A percentile compares a stretch with the other conserved stretches of the same genome.
Conservation (phyloP, 306 rosid genomes). For the Vigna reflexopilosa region DNA sequence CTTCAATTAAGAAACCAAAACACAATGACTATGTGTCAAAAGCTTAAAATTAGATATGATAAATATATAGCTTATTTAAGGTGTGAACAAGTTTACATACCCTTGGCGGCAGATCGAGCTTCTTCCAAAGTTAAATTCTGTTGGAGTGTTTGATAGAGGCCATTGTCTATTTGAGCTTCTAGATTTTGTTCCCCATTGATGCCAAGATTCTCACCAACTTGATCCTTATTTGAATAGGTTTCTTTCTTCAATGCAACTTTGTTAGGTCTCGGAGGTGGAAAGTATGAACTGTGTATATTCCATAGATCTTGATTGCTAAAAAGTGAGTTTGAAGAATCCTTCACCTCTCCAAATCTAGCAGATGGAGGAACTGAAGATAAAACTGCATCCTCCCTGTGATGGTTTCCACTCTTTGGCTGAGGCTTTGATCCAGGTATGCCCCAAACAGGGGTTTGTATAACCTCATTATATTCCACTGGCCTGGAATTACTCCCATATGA, state of each 20-base stretch:
- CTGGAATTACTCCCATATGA: constrained; percentile 52
- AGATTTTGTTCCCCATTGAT: constrained; percentile 55
- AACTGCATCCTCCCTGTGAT: constrained; percentile 52
- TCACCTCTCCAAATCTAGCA: constrained; percentile 56
- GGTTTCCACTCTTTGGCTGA: constrained; percentile 58
- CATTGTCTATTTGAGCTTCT: constrained; percentile 58
- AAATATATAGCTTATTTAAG: constrained; percentile 28
- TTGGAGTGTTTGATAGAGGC: constrained; percentile 55
- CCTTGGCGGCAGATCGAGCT: constrained; percentile 56
- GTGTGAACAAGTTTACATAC: constrained; percentile 47
- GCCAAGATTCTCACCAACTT: constrained; percentile 60
- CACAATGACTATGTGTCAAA: constrained; percentile 18
- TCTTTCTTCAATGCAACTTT: constrained; percentile 65
- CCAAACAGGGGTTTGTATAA: constrained; percentile 62
- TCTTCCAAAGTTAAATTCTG: constrained; percentile 61
- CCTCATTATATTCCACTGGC: constrained; percentile 65
- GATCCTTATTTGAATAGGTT: constrained; percentile 50
- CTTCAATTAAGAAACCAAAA: constrained; percentile 45
- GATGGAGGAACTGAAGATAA: constrained; percentile 51
- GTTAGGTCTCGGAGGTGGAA: constrained; percentile 79
- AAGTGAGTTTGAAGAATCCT: constrained; percentile 78
- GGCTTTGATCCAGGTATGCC: constrained; percentile 61
- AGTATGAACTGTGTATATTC: constrained; percentile 67
- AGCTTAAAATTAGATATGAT: constrained; percentile 32
- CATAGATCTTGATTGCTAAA: constrained; percentile 95